phyloP scores from a whole-genome alignment of 2,329 filamentous ascomycete species.

The Pseudophaeomoniella oleicola region DNA sequence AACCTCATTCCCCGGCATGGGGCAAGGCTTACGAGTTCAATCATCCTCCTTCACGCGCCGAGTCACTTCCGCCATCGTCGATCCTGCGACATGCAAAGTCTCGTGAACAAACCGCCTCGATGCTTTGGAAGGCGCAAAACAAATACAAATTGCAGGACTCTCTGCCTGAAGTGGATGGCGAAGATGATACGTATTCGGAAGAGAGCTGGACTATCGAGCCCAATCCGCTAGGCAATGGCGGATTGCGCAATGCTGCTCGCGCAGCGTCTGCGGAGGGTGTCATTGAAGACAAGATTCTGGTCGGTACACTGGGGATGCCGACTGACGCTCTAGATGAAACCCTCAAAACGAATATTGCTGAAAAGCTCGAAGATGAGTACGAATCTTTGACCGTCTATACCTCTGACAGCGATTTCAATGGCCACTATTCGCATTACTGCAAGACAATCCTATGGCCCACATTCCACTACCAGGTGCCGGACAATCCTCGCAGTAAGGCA shows the following conservation, averaged over 20 bases:
- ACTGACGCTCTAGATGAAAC: constrained; percentile 68
- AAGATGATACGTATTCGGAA: constrained; percentile 57
- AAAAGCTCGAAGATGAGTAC: constrained; percentile 65
- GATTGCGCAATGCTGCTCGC: constrained; percentile 74
- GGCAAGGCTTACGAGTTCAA: constrained; percentile 49
- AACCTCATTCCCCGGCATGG: constrained; percentile 65
- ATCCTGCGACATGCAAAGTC: constrained; percentile 48
- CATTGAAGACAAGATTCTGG: constrained; percentile 67
- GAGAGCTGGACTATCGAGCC: constrained; percentile 71
- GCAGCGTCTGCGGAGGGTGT: constrained; percentile 57
- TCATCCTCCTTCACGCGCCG: constrained; percentile 64
- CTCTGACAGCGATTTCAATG: constrained; percentile 83
- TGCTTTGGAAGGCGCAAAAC: constrained; percentile 2
- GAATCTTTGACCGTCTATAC: constrained; percentile 67
- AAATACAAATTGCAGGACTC: constrained; percentile 4
- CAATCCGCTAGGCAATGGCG: constrained; percentile 84
- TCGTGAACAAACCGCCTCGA: constrained; percentile 6
- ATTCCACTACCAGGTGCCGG: constrained; percentile 95
- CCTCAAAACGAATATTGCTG: constrained; percentile 70
- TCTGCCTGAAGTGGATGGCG: constrained; percentile 34
- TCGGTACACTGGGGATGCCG: constrained; percentile 86
- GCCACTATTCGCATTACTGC: constrained; percentile 91
- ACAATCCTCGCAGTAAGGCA: constrained; percentile 95
- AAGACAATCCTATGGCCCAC: constrained; percentile 97
- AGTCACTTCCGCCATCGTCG: constrained; percentile 58